Evolutionary conservation across 495 filamentous ascomycete genomes (phyloP), one percentile per base, ranked within the genome.

Genomic region (Friedmanniomyces simplex): DNA sequence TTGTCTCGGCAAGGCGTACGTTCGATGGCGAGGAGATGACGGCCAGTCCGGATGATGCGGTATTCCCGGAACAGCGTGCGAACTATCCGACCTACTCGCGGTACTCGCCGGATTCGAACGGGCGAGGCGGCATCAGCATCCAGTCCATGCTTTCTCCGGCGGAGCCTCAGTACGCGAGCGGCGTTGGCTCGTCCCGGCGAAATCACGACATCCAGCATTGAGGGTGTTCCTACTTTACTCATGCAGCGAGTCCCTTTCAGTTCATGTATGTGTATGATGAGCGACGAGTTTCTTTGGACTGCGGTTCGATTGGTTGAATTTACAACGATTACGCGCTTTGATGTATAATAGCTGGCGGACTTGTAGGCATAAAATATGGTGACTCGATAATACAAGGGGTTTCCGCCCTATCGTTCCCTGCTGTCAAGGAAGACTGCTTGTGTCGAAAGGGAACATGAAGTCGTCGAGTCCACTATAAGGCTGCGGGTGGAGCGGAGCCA

Each of bases 51-150:
- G 51, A 58, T 8, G 50, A 41, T 18, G 37, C 41, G 20, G 32
- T 50, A 1, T 62, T 58, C 28, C 21, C 39, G 8, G 22, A 32
- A 16, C 28, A 32, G 10, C 28, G 28, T 32, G 10, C 28, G 4
- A 32, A 32, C 28, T 20, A 8, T 7, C 21, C 39, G 20, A 22
- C 53, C n/a, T 30, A 41, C 34, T 39, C 47, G 1, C 54, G 55
- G 2, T 48, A 55, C 30, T 59, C 56, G 21, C 61, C 51, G n/a
- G 57, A 59, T 13, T 50, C 52, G 14, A 59, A 52, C 28, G 55
- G 49, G 16, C 41, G 61, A 7, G 50, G 55, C 25, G 60, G 55
- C 1, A 52, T 59, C 50, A 63, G 61, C 47, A 63, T 63, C n/a
- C 56, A 63, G 37, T 59, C 61, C 14, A 45, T 63, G 26, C 52